A percentile compares a stretch with the other conserved stretches of the same genome.
Conservation (phyloP, 2,329 filamentous ascomycete species). For the Eutypa lata region DNA sequence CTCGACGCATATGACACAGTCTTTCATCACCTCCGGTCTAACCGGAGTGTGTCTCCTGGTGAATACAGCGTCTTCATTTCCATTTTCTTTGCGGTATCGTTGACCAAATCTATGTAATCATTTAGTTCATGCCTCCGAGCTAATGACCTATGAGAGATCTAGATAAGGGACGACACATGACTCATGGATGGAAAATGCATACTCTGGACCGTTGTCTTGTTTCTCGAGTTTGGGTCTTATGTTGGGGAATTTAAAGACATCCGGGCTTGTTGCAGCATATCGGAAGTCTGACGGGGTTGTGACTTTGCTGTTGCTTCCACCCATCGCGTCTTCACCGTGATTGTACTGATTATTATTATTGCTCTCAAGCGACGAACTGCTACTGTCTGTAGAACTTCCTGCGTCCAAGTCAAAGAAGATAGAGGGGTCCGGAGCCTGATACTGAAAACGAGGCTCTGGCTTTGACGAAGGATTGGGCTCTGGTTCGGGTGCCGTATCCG, state of each 20-base stretch:
- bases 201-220: background rate
- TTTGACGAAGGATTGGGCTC: too few species aligned
- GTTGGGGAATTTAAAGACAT: background rate
- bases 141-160: too few species aligned
- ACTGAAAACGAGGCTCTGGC: background rate
- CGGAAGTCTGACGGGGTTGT: background rate
- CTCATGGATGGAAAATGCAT: background rate
- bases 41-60: background rate
- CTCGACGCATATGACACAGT: conserved; percentile 2
- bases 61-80: background rate
- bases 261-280: background rate
- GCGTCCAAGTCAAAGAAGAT: background rate
- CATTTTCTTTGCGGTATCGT: background rate
- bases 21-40: background rate
- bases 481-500: too few species aligned
- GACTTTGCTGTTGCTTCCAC: background rate
- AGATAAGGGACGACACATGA: background rate
- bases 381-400: background rate
- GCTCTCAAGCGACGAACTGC: background rate
- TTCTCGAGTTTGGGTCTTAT: background rate
- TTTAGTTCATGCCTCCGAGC: background rate
- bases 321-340: background rate
- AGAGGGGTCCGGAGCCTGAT: background rate
- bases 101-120: background rate
- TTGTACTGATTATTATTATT: too few species aligned